A percentile compares a stretch with the other conserved stretches of the same genome.
phyloP scores from a whole-genome alignment of 208 protist genomes.

The Trypanosoma theileri region DNA sequence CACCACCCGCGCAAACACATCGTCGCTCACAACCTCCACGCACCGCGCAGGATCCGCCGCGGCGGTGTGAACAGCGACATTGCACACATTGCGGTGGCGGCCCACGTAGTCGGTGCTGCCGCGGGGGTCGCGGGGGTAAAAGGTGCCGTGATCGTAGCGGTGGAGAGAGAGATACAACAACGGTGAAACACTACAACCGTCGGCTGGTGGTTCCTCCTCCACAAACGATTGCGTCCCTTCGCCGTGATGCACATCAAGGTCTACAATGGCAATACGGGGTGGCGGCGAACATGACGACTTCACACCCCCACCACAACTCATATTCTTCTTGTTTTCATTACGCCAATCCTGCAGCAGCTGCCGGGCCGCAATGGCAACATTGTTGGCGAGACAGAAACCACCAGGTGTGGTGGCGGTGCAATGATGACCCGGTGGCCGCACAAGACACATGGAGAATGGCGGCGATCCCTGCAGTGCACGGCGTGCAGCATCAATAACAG shows the following conservation, averaged over 20 bases:
- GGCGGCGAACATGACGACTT: background rate
- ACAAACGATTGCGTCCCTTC: slow-evolving; percentile 92
- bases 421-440: slow-evolving; percentile 92
- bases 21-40: slow-evolving; percentile 77
- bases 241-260: slow-evolving; percentile 93
- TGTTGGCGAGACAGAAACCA: slow-evolving; percentile 92
- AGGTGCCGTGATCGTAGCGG: slow-evolving; percentile 61
- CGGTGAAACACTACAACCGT: slow-evolving; percentile 8
- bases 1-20: slow-evolving; percentile 51
- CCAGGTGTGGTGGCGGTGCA: slow-evolving; percentile 53
- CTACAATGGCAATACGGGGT: slow-evolving; percentile 74
- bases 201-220: slow-evolving; percentile 37
- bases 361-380: slow-evolving; percentile 75
- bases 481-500: slow-evolving; percentile 63
- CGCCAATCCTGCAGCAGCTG: slow-evolving; percentile 39
- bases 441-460: slow-evolving; percentile 73
- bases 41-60: slow-evolving; percentile 43
- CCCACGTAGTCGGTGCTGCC: slow-evolving; percentile 48
- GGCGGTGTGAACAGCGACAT: slow-evolving; percentile 75
- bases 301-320: too few species aligned
- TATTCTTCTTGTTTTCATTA: background rate
- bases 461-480: slow-evolving; percentile 32
- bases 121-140: slow-evolving; percentile 60
- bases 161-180: slow-evolving; percentile 88
- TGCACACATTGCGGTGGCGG: slow-evolving; percentile 51